A percentile compares a stretch with the other conserved stretches of the same genome.
These are phyloP conservation scores for Dryadomyces quercus-mongolicae DNA, from an alignment of 2,329 filamentous ascomycete genomes.

Conservation along the genomic window DNA sequence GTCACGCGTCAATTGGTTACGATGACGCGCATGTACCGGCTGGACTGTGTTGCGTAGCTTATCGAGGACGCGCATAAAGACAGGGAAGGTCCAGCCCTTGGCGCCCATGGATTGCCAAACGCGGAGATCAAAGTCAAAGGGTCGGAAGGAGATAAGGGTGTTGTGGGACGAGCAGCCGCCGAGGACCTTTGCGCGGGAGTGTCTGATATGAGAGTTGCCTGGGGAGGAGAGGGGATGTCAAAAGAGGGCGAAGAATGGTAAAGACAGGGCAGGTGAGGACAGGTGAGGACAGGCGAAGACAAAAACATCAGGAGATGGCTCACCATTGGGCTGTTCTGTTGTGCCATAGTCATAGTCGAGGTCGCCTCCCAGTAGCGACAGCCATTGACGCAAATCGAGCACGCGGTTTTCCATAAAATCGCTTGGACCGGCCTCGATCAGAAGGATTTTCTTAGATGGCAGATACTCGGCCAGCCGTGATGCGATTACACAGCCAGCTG, in stretches of 20 bases:
- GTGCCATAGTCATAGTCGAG: constrained; percentile 88
- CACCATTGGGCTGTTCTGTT: constrained; percentile 67
- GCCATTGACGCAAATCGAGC: constrained; percentile 77
- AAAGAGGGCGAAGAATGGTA: background rate
- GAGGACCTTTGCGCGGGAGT: constrained; percentile 84
- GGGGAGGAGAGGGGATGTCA: constrained; percentile 19
- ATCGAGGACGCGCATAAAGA: constrained; percentile 69
- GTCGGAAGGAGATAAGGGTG: constrained; percentile 84
- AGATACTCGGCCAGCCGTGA: constrained; percentile 65
- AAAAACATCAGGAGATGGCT: constrained; percentile 11
- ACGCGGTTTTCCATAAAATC: constrained; percentile 84
- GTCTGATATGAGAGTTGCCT: constrained; percentile 78
- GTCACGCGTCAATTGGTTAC: constrained; percentile 84
- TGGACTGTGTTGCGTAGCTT: constrained; percentile 83
- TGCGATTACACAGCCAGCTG: constrained; percentile 75
- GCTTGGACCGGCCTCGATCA: constrained; percentile 82
- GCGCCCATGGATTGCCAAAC: constrained; percentile 75
- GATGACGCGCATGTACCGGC: constrained; percentile 72
- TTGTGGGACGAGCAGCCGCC: constrained; percentile 92
- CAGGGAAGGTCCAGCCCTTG: constrained; percentile 77
- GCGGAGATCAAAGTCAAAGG: constrained; percentile 78
- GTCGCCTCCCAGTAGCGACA: constrained; percentile 71
- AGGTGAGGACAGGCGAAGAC: background rate
- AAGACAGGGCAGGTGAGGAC: background rate
- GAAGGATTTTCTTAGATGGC: constrained; percentile 65